phyloP scores from a whole-genome alignment of 768 basidiomycete species.

The Tubosaeta sp. region DNA sequence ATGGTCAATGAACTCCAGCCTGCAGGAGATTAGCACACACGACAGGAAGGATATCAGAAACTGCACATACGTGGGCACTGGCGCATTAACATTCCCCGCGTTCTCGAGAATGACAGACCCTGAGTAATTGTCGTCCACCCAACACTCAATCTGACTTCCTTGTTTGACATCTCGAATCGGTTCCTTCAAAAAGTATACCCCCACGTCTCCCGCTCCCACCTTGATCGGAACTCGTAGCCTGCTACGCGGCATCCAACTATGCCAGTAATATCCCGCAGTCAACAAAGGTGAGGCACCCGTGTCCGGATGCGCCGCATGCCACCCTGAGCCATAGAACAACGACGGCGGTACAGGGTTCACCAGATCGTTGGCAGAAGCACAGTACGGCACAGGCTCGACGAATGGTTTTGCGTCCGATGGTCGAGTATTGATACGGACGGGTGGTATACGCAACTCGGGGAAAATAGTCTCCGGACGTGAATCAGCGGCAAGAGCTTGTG shows the following conservation, averaged over 20 bases:
- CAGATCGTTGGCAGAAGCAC: slow-evolving; percentile 94
- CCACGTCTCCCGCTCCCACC: slow-evolving; percentile 87
- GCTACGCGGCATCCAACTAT: slow-evolving; percentile 80
- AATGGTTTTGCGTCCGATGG: slow-evolving; percentile 54
- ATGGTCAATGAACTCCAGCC: slow-evolving; percentile 83
- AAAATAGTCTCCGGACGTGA: slow-evolving; percentile 21
- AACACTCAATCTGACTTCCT: slow-evolving; percentile 79
- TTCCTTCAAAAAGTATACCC: slow-evolving; percentile 84
- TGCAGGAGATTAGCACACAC: slow-evolving; percentile 24
- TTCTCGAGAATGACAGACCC: slow-evolving; percentile 80
- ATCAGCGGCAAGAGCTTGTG: slow-evolving; percentile 6
- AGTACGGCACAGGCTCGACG: slow-evolving; percentile 86
- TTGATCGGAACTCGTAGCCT: slow-evolving; percentile 79
- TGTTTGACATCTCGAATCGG: slow-evolving; percentile 52
- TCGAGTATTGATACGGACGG: slow-evolving; percentile 63
- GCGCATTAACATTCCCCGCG: slow-evolving; percentile 57
- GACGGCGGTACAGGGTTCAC: slow-evolving; percentile 96
- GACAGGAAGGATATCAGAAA: neutral
- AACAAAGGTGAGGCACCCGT: slow-evolving; percentile 44
- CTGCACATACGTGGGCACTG: slow-evolving; percentile 60
- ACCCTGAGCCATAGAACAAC: slow-evolving; percentile 90
- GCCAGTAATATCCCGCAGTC: slow-evolving; percentile 83
- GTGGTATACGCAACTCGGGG: slow-evolving; percentile 51
- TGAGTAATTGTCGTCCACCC: slow-evolving; percentile 93
- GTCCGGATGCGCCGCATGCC: slow-evolving; percentile 74